Evolutionary conservation across 179 eudicot genomes (phyloP).

Genomic region (Beta corolliflora): DNA sequence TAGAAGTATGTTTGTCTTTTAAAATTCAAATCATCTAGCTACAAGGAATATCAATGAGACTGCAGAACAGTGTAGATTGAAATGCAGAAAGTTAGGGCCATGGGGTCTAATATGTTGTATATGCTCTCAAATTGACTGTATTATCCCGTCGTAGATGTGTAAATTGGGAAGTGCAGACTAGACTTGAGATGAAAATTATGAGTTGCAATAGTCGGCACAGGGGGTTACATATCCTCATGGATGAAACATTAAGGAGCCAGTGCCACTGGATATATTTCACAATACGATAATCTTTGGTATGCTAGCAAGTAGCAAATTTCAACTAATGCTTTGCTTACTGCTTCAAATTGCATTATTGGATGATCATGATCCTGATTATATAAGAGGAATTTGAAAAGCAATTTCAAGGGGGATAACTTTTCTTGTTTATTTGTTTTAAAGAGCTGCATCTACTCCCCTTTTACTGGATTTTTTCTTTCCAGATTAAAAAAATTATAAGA

Average conservation of each 20-base stretch:
- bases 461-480: neutral
- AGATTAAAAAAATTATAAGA: neutral
- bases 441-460: neutral
- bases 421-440: neutral
- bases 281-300: neutral
- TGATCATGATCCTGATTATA: neutral
- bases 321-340: neutral
- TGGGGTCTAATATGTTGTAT: neutral
- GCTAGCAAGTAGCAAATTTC: neutral
- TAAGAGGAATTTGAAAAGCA: neutral
- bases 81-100: neutral
- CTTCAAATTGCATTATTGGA: conserved; percentile 12
- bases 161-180: neutral
- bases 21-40: neutral
- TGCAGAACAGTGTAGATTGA: neutral
- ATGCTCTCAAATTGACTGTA: neutral
- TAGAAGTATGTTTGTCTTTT: neutral
- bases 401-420: neutral
- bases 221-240: too few relatives aligned
- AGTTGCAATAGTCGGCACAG: too few relatives aligned
- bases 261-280: neutral
- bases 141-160: neutral
- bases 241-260: too few relatives aligned
- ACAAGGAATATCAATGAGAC: neutral
- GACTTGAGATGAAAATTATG: too few relatives aligned